phyloP scores from a whole-genome alignment of 2,329 filamentous ascomycete species.

The Venturia asperata region DNA sequence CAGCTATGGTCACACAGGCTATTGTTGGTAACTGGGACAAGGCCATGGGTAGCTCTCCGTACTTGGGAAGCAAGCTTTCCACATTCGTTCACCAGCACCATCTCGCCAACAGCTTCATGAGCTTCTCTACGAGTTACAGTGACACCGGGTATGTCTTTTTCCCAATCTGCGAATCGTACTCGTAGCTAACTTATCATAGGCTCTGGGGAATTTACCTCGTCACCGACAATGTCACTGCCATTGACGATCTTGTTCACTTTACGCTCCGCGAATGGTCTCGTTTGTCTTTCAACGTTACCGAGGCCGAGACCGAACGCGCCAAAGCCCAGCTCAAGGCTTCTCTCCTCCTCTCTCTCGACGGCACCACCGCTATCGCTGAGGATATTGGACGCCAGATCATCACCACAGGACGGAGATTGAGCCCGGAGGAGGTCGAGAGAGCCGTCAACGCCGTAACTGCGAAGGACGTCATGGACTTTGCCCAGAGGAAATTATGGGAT shows the following conservation, averaged over 20 bases:
- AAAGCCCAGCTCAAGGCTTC: conserved; percentile 99
- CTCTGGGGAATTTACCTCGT: conserved; percentile 99
- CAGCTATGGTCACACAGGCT: conserved; percentile 91
- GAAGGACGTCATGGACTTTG: conserved; percentile 96
- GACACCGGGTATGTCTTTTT: conserved; percentile 75
- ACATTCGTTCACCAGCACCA: conserved; percentile 88
- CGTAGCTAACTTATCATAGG: conserved; percentile 42
- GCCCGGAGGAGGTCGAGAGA: conserved; percentile 88
- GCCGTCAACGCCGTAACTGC: conserved; percentile 82
- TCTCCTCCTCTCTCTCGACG: conserved; percentile 92
- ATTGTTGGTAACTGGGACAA: conserved; percentile 99
- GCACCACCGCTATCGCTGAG: conserved; percentile 93
- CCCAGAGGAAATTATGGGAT: conserved; percentile 93
- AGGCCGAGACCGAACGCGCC: conserved; percentile 92
- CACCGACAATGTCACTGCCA: conserved; percentile 74
- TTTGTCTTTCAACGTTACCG: conserved; percentile 77
- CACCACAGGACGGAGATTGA: conserved; percentile 89
- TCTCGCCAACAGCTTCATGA: conserved; percentile 99
- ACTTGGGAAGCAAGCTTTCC: conserved; percentile 97
- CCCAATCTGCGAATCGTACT: not conserved
- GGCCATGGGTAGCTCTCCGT: conserved; percentile 93
- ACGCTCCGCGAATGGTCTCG: conserved; percentile 97
- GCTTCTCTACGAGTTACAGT: conserved; percentile 98
- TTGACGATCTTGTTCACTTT: conserved; percentile 98
- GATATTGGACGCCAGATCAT: conserved; percentile 98